A percentile compares a stretch with the other conserved stretches of the same genome.
Conservation (phyloP, 805 yeast genomes). For the Clavispora fructus region DNA sequence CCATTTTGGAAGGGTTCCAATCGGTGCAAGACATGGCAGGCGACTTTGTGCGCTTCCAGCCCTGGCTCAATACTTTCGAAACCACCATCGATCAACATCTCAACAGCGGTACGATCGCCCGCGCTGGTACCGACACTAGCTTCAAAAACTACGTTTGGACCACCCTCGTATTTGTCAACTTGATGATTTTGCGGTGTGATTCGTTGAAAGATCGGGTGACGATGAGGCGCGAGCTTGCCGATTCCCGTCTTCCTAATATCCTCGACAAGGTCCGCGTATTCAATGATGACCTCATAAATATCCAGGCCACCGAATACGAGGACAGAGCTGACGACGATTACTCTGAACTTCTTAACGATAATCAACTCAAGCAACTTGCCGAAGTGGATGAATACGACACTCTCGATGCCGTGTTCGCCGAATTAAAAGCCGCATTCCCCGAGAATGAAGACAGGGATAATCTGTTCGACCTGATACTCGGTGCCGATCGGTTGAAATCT, state of each 20-base stretch:
- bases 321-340: slow-evolving; percentile 36
- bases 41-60: slow-evolving; percentile 33
- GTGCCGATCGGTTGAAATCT: slow-evolving; percentile 13
- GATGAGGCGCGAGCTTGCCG: slow-evolving; percentile 32
- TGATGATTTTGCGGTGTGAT: slow-evolving; percentile 25
- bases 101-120: slow-evolving; percentile 9
- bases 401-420: slow-evolving; percentile 12
- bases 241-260: slow-evolving; percentile 29
- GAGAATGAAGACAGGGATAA: slow-evolving; percentile 2
- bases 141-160: slow-evolving; percentile 32
- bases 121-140: slow-evolving; percentile 12
- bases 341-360: slow-evolving; percentile 15
- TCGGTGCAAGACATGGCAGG: slow-evolving; percentile 32
- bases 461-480: slow-evolving; percentile 1
- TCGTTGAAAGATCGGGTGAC: slow-evolving; percentile 23
- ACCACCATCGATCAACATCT: slow-evolving; percentile 28
- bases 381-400: slow-evolving; percentile 5
- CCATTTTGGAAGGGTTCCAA: slow-evolving; percentile 27
- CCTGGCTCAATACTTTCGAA: slow-evolving; percentile 37
- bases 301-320: slow-evolving; percentile 36
- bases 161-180: slow-evolving; percentile 31
- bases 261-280: slow-evolving; percentile 31
- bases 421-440: slow-evolving; percentile 8
- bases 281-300: slow-evolving; percentile 26
- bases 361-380: slow-evolving; percentile 4